phyloP scores from a whole-genome alignment of 768 basidiomycete species.

The Boletus patriciae region DNA sequence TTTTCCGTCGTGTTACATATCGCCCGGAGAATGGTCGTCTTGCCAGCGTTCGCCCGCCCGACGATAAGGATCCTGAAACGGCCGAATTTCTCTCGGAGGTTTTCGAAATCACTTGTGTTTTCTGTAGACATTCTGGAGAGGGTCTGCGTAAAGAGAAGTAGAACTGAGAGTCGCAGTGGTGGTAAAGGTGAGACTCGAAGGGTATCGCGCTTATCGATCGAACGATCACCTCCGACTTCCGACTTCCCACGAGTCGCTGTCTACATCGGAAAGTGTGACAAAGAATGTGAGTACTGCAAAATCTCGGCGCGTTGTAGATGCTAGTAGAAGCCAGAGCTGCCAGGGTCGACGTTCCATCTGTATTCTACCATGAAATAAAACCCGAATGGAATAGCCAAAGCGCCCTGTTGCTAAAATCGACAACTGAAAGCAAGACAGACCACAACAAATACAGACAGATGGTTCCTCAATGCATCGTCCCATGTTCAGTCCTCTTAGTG shows the following conservation, averaged over 20 bases:
- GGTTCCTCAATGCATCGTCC: background rate
- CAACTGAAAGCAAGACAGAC: background rate
- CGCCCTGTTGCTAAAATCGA: constrained; percentile 1
- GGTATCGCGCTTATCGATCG: background rate
- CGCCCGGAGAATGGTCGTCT: constrained; percentile 3
- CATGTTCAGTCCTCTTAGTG: background rate
- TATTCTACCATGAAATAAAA: background rate
- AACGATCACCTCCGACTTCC: too few species aligned
- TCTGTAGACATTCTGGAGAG: too few species aligned
- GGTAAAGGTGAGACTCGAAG: background rate
- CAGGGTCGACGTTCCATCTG: too few species aligned
- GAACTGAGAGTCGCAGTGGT: background rate
- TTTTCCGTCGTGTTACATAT: constrained; percentile 5
- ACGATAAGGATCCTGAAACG: background rate
- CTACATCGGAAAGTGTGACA: too few species aligned
- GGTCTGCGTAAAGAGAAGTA: too few species aligned
- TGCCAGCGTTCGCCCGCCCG: constrained; percentile 7
- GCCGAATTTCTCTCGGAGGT: too few species aligned
- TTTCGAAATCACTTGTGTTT: too few species aligned
- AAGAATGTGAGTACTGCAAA: too few species aligned
- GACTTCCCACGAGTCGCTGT: too few species aligned
- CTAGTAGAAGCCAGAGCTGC: too few species aligned
- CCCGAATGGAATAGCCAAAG: background rate
- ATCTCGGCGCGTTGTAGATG: too few species aligned
- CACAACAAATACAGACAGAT: constrained; percentile 9